These are phyloP conservation scores for Pseudopediastrum boryanum DNA, from an alignment of 139 green algal genomes.

Conservation along the genomic window DNA sequence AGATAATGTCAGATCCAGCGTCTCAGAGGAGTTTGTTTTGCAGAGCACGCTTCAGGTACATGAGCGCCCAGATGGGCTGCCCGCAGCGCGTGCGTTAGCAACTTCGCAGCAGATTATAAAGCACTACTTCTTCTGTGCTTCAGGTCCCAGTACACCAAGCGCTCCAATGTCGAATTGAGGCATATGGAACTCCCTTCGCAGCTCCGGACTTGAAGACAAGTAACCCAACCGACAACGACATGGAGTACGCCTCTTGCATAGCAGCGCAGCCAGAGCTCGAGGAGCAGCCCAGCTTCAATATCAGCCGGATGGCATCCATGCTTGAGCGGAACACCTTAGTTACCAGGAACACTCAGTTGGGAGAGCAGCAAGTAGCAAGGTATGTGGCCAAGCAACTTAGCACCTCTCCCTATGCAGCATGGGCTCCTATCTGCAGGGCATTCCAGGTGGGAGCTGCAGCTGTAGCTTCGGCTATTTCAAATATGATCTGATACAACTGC, in stretches of 20 bases:
- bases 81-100: too few species aligned
- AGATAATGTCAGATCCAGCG: too few species aligned
- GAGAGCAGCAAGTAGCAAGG: neutral
- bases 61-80: too few species aligned
- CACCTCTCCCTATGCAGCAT: too few species aligned
- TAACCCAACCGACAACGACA: conserved; percentile 14
- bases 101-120: too few species aligned
- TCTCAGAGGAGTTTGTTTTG: too few species aligned
- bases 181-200: conserved; percentile 31
- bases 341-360: neutral
- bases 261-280: conserved; percentile 24
- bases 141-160: conserved; percentile 32
- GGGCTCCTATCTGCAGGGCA: neutral
- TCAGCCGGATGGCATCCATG: conserved; percentile 12
- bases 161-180: conserved; percentile 14
- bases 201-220: conserved; percentile 19
- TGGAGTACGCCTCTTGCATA: conserved; percentile 26
- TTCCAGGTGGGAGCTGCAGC: neutral
- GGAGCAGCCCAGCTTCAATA: conserved; percentile 28
- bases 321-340: conserved; percentile 27
- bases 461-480: neutral
- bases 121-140: neutral
- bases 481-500: neutral
- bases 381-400: neutral
- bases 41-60: too few species aligned